Base-by-base conservation (phyloP, 2,329 filamentous ascomycete genomes). In the Chrysosporium queenslandicum region DNA sequence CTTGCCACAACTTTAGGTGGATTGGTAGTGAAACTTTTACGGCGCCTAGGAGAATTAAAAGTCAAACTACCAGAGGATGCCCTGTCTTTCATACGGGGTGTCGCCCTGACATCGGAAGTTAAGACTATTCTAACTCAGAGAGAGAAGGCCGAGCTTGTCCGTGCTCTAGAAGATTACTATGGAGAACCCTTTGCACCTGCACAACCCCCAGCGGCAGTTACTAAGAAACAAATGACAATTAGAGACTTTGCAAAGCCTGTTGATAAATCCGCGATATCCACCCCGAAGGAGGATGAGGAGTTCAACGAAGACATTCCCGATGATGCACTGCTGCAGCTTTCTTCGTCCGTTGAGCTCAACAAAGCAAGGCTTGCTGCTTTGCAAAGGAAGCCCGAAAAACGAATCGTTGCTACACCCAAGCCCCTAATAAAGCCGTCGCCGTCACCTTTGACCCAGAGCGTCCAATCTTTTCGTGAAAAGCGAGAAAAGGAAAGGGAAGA, bases 11-110 rank as follows among this genome's bases (percentile, higher is more conserved):
- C 87, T 36, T 83, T 91, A 12, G 87, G 94, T 46, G 83, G 82
- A 25, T 78, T 97, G 25, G 80, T 96, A 29, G 81, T 83, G 60
- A 94, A 94, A 66, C 82, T 98, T 54, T 77, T 98, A 32, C 79
- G 80, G 12, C 83, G 88, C 20, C 74, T 98, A n/a, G 81, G 83
- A 37, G 84, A 90, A 58, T 84, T 87, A 46, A 77, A 80, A 50
- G 81, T 95, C 59, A 81, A 67, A 18, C 78, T 95, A 27, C 79
- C 82, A 34, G 66, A 77, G 12, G 81, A 83, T 61, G 82, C 83
- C 34, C 81, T 86, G 55, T 74, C 62, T 21, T 73, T 86, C 52
- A 80, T 79, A 55, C 76, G 77, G 53, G 71, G 76, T 32, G 69
- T 74, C 49, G 76, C 80, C 6, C 61, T 64, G 70, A 74, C 64